Evolutionary conservation across 2,329 filamentous ascomycete species (phyloP).

Genomic region (Helicocarpus griseus): DNA sequence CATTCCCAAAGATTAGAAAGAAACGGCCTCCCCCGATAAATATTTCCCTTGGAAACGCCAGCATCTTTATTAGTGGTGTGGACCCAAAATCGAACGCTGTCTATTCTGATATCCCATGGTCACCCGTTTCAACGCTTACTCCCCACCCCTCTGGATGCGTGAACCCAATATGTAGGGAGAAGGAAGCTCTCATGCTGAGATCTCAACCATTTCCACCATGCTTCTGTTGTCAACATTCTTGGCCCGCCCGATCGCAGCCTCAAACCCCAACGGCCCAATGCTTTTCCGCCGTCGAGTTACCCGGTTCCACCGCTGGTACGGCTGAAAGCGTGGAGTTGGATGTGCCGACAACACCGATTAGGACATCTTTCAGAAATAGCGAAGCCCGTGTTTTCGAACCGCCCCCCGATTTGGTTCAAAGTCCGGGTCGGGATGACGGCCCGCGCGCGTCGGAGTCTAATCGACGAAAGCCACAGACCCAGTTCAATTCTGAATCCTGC

Average conservation of each 20-base stretch:
- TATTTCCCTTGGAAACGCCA: conserved; percentile 12
- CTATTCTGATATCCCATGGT: conserved; percentile 8
- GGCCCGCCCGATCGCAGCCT: not conserved
- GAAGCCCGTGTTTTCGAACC: conserved; percentile 1
- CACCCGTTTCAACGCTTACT: conserved; percentile 8
- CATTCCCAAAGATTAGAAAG: conserved; percentile 13
- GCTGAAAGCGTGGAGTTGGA: conserved; percentile 7
- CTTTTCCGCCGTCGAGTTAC: conserved; percentile 8
- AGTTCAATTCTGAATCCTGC: conserved; percentile 4
- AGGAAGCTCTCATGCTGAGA: conserved; percentile 2
- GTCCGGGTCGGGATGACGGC: not conserved
- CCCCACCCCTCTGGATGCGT: conserved; percentile 5
- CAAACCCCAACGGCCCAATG: conserved; percentile 2
- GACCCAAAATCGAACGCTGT: conserved; percentile 5
- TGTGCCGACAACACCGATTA: conserved; percentile 5
- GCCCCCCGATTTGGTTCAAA: conserved; percentile 3
- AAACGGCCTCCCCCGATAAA: conserved; percentile 12
- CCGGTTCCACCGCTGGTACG: conserved; percentile 1
- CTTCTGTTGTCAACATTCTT: not conserved
- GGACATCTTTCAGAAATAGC: conserved; percentile 4
- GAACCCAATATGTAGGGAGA: conserved; percentile 6
- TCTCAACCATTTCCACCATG: not conserved
- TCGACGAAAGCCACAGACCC: not conserved
- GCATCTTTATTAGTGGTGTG: conserved; percentile 9
- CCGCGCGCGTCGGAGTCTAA: not conserved